Percentiles rank a stretch among this genome's conserved stretches.
phyloP scores from a whole-genome alignment of 2,329 filamentous ascomycete species.

The Apiospora koreana region DNA sequence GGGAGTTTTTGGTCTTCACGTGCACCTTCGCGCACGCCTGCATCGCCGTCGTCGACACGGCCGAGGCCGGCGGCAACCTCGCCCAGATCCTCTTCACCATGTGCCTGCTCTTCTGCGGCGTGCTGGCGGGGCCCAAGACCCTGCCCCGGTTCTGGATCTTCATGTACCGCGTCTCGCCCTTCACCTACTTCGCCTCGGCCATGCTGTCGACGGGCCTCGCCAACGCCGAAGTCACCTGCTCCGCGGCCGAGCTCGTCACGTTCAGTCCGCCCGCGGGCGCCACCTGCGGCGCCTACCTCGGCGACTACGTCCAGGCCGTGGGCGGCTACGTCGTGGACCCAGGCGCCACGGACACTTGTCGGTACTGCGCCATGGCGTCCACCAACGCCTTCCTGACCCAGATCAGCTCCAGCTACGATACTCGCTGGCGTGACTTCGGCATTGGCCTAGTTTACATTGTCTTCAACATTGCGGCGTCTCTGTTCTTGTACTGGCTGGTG shows the following conservation, averaged over 20 bases:
- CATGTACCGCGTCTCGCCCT: slow-evolving; percentile 80
- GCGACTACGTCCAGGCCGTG: slow-evolving; percentile 43
- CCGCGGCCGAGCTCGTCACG: slow-evolving; percentile 65
- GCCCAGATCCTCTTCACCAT: slow-evolving; percentile 64
- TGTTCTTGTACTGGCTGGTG: slow-evolving; percentile 57
- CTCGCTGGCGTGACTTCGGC: slow-evolving; percentile 71
- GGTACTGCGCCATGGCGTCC: slow-evolving; percentile 53
- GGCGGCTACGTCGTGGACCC: slow-evolving; percentile 58
- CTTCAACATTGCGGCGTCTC: slow-evolving; percentile 57
- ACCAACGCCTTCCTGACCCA: slow-evolving; percentile 53
- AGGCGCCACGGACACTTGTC: slow-evolving; percentile 50
- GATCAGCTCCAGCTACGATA: slow-evolving; percentile 52
- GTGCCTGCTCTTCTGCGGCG: slow-evolving; percentile 58
- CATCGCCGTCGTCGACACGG: slow-evolving; percentile 68
- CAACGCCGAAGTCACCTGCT: slow-evolving; percentile 65
- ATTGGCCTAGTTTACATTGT: slow-evolving; percentile 60
- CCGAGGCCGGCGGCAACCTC: slow-evolving; percentile 67
- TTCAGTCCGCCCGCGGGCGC: slow-evolving; percentile 61
- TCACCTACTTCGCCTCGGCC: slow-evolving; percentile 77
- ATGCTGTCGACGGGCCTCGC: slow-evolving; percentile 72
- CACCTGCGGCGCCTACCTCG: slow-evolving; percentile 64
- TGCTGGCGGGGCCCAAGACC: slow-evolving; percentile 42
- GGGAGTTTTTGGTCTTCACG: slow-evolving; percentile 68
- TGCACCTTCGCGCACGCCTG: slow-evolving; percentile 74
- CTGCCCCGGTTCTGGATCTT: slow-evolving; percentile 81